Percentiles rank a stretch among this genome's conserved stretches.
Conservation (phyloP, 768 basidiomycete species). For the Multifurca ochricompacta region DNA sequence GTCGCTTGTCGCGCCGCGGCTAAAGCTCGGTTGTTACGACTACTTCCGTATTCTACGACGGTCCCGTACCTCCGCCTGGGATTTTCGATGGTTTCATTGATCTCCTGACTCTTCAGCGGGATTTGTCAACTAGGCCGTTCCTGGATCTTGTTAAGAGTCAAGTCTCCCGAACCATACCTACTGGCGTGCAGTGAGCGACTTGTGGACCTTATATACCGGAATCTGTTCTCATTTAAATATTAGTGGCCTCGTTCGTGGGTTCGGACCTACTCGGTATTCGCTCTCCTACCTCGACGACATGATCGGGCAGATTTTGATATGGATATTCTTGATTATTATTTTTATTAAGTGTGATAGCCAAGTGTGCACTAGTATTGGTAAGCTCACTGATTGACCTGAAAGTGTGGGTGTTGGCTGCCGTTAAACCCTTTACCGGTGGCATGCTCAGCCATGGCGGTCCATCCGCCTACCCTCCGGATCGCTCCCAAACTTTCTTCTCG, state of each 20-base stretch:
- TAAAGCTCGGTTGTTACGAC: conserved; percentile 23
- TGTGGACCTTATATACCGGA: neutral
- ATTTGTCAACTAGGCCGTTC: conserved; percentile 33
- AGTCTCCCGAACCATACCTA: conserved; percentile 27
- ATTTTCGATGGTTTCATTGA: conserved; percentile 40
- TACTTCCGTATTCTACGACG: conserved; percentile 44
- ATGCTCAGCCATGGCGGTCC: conserved; percentile 29
- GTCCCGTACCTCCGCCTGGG: conserved; percentile 36
- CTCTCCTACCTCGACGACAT: conserved; percentile 32
- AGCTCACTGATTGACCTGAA: conserved; percentile 30
- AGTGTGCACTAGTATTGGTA: conserved; percentile 36
- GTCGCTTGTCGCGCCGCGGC: conserved; percentile 20
- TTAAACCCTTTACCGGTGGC: conserved; percentile 40
- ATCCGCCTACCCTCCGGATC: conserved; percentile 39
- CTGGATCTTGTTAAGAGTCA: conserved; percentile 29
- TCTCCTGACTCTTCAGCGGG: conserved; percentile 29
- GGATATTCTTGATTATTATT: neutral
- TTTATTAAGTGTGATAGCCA: neutral
- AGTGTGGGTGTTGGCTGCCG: conserved; percentile 30
- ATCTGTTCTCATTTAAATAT: neutral
- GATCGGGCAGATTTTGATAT: conserved; percentile 34
- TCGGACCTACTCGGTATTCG: conserved; percentile 30
- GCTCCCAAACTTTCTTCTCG: neutral
- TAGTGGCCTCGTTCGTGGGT: conserved; percentile 28
- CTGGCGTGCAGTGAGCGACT: conserved; percentile 17